Conservation (phyloP, 352 stramenopile species). For the Globisporangium nodosum region DNA sequence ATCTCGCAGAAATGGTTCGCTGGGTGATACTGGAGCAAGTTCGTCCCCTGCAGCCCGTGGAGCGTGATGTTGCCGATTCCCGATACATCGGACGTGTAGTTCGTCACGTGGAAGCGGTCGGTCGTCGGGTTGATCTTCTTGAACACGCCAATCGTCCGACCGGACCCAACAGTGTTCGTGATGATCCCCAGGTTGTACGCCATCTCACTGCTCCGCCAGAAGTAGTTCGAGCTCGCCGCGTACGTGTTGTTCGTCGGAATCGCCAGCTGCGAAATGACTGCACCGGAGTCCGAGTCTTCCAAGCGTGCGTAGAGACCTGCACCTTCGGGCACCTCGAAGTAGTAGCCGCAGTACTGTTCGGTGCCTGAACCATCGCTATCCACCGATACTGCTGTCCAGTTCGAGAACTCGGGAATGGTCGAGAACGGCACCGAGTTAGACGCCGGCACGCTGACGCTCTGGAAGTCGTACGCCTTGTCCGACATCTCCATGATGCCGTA, state of each 20-base stretch:
- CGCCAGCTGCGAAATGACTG: slow-evolving; percentile 49
- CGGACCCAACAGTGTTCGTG: slow-evolving; percentile 47
- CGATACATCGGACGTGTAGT: slow-evolving; percentile 21
- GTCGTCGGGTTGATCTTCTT: slow-evolving; percentile 54
- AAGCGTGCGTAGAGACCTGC: slow-evolving; percentile 37
- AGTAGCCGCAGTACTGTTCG: slow-evolving; percentile 70
- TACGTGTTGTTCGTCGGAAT: slow-evolving; percentile 38
- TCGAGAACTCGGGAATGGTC: slow-evolving; percentile 24
- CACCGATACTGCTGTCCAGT: slow-evolving; percentile 27
- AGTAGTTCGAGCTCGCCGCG: slow-evolving; percentile 50
- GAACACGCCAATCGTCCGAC: slow-evolving; percentile 51
- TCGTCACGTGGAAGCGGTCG: slow-evolving; percentile 45
- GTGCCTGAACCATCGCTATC: slow-evolving; percentile 1
- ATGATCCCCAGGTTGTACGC: slow-evolving; percentile 57
- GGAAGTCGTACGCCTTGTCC: slow-evolving; percentile 51
- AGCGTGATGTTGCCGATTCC: slow-evolving; percentile 46
- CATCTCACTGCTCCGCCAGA: slow-evolving; percentile 59
- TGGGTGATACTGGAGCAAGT: slow-evolving; percentile 37
- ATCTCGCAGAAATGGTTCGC: slow-evolving; percentile 58
- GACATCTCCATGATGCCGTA: slow-evolving; percentile 65
- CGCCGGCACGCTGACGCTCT: slow-evolving; percentile 31
- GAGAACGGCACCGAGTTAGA: slow-evolving; percentile 16
- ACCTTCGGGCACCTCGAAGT: slow-evolving; percentile 48
- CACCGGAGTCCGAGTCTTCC: slow-evolving; percentile 21
- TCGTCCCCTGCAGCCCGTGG: slow-evolving; percentile 34